Conservation (phyloP, 2,329 filamentous ascomycete species). For the Alternaria gansuensis region DNA sequence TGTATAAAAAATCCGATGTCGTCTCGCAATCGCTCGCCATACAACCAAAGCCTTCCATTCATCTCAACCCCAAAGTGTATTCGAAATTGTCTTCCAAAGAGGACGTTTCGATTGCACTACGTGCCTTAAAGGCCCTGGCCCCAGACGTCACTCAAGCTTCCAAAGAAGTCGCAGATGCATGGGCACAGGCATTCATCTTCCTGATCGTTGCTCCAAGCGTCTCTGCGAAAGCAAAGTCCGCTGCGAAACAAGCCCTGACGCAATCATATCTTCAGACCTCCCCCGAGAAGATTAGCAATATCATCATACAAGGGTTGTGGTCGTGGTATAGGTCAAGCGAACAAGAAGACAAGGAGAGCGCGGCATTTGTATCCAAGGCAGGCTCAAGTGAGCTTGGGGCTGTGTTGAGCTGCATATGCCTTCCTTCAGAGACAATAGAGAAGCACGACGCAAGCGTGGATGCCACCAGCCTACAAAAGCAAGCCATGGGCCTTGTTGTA, state of each 20-base stretch:
- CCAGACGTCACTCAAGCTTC: conserved; percentile 62
- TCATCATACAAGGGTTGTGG: conserved; percentile 80
- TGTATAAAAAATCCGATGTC: conserved; percentile 70
- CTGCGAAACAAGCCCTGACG: conserved; percentile 69
- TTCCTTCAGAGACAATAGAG: conserved; percentile 62
- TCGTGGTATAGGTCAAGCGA: conserved; percentile 75
- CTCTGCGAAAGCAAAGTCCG: conserved; percentile 69
- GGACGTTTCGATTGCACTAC: conserved; percentile 79
- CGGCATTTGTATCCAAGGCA: conserved; percentile 71
- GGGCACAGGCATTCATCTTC: conserved; percentile 88
- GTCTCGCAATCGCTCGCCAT: conserved; percentile 71
- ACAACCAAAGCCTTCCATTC: conserved; percentile 85
- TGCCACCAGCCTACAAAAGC: conserved; percentile 65
- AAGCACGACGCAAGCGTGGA: conserved; percentile 57
- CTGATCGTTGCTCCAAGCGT: conserved; percentile 71
- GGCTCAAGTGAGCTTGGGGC: conserved; percentile 70
- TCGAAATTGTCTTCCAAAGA: conserved; percentile 77
- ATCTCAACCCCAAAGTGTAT: conserved; percentile 85
- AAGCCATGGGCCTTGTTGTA: conserved; percentile 80
- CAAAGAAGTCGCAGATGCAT: conserved; percentile 67
- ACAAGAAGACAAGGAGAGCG: conserved; percentile 78
- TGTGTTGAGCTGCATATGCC: conserved; percentile 70
- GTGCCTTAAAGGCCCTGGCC: conserved; percentile 72
- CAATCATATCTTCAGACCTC: conserved; percentile 67
- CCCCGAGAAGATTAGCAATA: conserved; percentile 66